Conservation (phyloP, 345 rosid genomes). For the Sapria himalayana region DNA sequence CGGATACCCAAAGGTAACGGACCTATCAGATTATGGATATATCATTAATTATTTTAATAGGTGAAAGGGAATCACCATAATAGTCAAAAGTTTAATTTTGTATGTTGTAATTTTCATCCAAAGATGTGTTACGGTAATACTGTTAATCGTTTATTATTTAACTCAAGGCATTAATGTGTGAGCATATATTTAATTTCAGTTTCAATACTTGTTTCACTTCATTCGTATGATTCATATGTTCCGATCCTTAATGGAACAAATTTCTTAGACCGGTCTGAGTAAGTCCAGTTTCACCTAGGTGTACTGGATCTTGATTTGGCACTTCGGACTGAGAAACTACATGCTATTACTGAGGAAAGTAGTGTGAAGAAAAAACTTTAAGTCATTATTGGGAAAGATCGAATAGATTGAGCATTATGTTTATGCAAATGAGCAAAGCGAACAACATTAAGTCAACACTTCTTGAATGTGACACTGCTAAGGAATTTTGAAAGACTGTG, state of each 20-base stretch:
- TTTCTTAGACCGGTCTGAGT: neutral
- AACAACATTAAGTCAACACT: neutral
- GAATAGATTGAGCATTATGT: neutral
- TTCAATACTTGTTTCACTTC: neutral
- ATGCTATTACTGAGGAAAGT: too few species aligned
- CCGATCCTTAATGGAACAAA: neutral
- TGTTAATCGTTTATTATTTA: too few species aligned
- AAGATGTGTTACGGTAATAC: too few species aligned
- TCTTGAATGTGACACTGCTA: neutral
- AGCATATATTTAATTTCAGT: neutral
- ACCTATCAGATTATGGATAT: neutral
- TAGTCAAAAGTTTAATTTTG: neutral
- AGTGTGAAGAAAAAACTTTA: too few species aligned
- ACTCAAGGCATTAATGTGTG: constrained; percentile 1
- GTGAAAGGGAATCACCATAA: constrained; percentile 1
- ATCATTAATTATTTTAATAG: neutral
- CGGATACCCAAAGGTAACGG: too few species aligned
- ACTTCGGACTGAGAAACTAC: too few species aligned
- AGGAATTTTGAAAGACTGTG: neutral
- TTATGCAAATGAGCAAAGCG: neutral
- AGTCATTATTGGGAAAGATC: neutral
- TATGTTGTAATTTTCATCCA: neutral
- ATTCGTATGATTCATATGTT: neutral
- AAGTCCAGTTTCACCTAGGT: too few species aligned
- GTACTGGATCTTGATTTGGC: too few species aligned